Evolutionary conservation across 805 yeast genomes (phyloP), one percentile per base, ranked within the genome.

Genomic region (Yamadazyma scolyti): DNA sequence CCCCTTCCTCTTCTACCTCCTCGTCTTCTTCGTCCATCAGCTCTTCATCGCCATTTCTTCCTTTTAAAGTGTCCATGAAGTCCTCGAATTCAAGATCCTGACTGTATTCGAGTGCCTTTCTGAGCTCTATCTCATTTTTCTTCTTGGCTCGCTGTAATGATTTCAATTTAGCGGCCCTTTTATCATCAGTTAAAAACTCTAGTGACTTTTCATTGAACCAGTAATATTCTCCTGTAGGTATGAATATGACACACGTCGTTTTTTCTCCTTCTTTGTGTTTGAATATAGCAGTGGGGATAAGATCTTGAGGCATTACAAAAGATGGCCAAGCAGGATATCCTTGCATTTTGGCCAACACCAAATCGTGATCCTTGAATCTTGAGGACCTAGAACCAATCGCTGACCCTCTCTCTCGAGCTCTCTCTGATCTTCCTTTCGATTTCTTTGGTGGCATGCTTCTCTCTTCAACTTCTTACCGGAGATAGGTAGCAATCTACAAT

Each of bases 241-340:
- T 64, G 46, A 65, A 67, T 13, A 65, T 61, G 10, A 65, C 72
- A 43, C 72, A 67, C 18, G 54, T 57, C 12, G 64, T 54, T 30
- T 54, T 44, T 27, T 60, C 58, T 47, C 56, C 58, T 49, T 57
- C 58, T 45, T 62, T 56, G 17, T 51, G 66, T 34, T 50, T 48
- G 46, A 56, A 33, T 9, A 65, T 62, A 16, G 54, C 50, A 2
- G 48, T 40, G 1, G 71, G 69, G 10, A 64, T 56, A 44, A 59
- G 46, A 20, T 50, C 52, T 13, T 44, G 40, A 2, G 74, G 72
- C 65, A 58, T 60, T 30, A 71, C 63, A 28, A 68, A 63, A 9
- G 72, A 65, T 6, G 77, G 77, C 77, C 77, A 71, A 10, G 66
- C 61, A 1, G 71, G 68, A 42, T 54, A 70, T 12, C 67, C 60